Evolutionary conservation across 306 rosid species (phyloP).

Genomic region (Pterocarpus macrocarpus): DNA sequence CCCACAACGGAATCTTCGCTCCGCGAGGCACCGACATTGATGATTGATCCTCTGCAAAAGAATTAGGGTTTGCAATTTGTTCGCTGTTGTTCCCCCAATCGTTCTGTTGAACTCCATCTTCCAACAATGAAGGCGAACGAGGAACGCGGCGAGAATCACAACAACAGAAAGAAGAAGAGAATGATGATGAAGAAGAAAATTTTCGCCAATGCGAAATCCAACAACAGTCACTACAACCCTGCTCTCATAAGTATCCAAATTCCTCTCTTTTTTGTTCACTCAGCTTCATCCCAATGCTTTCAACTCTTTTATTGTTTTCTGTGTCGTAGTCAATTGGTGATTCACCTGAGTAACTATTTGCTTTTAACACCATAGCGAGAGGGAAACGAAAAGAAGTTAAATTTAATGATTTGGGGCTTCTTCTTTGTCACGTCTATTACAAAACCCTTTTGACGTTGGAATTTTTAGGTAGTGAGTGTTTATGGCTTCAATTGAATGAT

Average conservation of each 20-base stretch:
- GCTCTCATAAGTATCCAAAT: constrained; percentile 71
- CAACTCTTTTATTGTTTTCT: too few species aligned
- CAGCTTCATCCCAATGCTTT: neutral
- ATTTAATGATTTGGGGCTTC: neutral
- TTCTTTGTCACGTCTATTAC: neutral
- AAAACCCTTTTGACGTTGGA: neutral
- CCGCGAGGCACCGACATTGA: neutral
- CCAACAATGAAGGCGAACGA: constrained; percentile 61
- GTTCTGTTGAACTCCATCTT: neutral
- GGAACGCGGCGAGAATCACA: constrained; percentile 29
- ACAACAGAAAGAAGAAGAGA: constrained; percentile 41
- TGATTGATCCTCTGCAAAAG: neutral
- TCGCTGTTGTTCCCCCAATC: neutral
- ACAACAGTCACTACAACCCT: constrained; percentile 69
- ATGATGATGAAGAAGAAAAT: constrained; percentile 54
- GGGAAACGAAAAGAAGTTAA: neutral
- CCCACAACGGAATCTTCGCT: neutral
- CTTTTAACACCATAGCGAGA: neutral
- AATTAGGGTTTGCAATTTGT: constrained; percentile 44
- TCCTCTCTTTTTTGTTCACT: neutral
- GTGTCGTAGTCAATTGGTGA: too few species aligned
- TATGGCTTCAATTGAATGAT: neutral
- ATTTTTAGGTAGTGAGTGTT: neutral
- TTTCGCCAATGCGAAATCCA: constrained; percentile 72
- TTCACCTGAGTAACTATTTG: neutral